Base-by-base conservation (phyloP, 2,329 filamentous ascomycete species). In the Aspergillus novofumigatus region DNA sequence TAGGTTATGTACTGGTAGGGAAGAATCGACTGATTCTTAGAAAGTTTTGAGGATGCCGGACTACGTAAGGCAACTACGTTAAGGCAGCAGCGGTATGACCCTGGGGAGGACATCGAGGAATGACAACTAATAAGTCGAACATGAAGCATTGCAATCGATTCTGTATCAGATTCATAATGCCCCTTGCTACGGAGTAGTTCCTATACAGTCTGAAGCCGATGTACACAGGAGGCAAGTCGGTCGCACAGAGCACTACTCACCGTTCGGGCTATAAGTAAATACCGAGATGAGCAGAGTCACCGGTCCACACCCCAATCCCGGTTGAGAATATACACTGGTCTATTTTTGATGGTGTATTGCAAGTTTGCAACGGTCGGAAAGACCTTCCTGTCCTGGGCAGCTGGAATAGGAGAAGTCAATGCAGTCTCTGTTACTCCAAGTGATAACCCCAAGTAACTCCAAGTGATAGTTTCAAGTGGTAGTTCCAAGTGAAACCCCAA, bases 1-100 rank as follows among this genome's bases (percentile, higher is more conserved):
- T 79, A 67, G 61, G 38, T 11, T 23, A 28, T 28, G 7, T 28
- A n/a, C 14, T 9, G 21, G 25, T 20, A 42, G 38, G 17, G 20
- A 23, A 23, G 32, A 44, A 20, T 17, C 4, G 4, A 21, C 11
- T 41, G n/a, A 44, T 56, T 44, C 28, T 38, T 9, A 28, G 45
- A 29, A 21, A 51, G 41, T 4, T 35, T 53, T 32, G 26, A 32
- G 26, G 11, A 17, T 50, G 25, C 48, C 10, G 11, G 23, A n/a
- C 17, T 29, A 9, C 14, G 5, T 20, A 21, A 41, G 20, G 23
- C 44, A 28, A 28, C 8, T 28, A 28, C 28, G 28, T 28, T n/a
- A 29, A 29, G 28, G 28, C 28, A 10, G 28, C 9, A n/a, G n/a
- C n/a, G n/a, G n/a, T n/a, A n/a, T n/a, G n/a, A n/a, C n/a, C 14